Evolutionary conservation across 1,284 basidiomycete genomes (phyloP), one percentile per base, ranked within the genome.

Genomic region (Papiliotrema fonsecae): DNA sequence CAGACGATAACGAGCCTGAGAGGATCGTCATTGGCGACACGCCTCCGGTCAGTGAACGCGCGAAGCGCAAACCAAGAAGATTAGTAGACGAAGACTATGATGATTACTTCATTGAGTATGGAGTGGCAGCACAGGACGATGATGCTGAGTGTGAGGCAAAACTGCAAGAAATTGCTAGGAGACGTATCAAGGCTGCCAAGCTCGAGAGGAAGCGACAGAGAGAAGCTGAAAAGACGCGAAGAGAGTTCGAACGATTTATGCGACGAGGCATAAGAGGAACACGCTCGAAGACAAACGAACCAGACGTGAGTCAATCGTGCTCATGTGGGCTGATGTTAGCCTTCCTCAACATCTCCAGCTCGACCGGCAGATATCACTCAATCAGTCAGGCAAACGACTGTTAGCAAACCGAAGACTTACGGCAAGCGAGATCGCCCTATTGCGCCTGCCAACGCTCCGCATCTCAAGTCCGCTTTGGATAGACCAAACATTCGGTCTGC

Each of bases 11-110:
- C 2, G 52, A 54, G 16, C 55, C 61, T 0, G 65, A 69, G 24
- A 39, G 56, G 7, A 69, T 69, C 31, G 62, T 69, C 28, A 71
- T 69, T 41, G 65, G 64, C 1, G 52, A 47, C n/a, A 61, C 65
- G 1, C 62, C 62, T 21, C 55, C 58, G 14, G 48, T 25, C 1
- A 39, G 16, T 5, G 26, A 32, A 7, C 49, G 49, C n/a, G 47
- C 32, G 3, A 14, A 47, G 10, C 58, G 58, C 1, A 45, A 49
- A 30, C 41, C 48, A 19, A 47, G 54, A 14, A 41, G 39, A 10
- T 43, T 67, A 7, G 41, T 51, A 4, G 67, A 69, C 31, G 56
- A 50, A 10, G 72, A 73, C 43, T 60, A 52, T 31, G 65, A 69
- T 27, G 66, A 68, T 34, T 72, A 65, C 49, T 61, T 64, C 34